phyloP scores from a whole-genome alignment of 805 yeast species.

The Millerozyma acaciae region DNA sequence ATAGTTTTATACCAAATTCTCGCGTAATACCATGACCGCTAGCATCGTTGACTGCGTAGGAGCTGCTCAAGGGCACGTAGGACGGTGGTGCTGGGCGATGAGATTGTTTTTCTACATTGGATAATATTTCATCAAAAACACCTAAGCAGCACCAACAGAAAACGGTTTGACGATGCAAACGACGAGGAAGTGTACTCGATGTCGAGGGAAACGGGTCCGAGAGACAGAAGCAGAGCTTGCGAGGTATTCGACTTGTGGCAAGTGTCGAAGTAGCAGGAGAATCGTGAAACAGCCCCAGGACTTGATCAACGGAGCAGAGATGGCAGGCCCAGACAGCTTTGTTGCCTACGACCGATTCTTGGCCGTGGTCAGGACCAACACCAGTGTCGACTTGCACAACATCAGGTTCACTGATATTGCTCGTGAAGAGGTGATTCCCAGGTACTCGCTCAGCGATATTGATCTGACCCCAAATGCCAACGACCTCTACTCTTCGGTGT shows the following conservation, averaged over 20 bases:
- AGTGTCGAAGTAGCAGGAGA: conserved; percentile 6
- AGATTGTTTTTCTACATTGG: too few species aligned
- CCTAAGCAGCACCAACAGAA: not conserved
- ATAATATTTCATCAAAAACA: too few species aligned
- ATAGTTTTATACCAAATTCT: too few species aligned
- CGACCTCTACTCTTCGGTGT: conserved; percentile 3
- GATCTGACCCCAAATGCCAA: conserved; percentile 2
- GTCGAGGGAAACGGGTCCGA: conserved; percentile 4
- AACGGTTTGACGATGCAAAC: not conserved
- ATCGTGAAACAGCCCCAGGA: conserved; percentile 1
- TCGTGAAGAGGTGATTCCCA: conserved; percentile 3
- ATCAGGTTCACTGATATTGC: conserved; percentile 2
- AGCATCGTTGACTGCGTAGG: too few species aligned
- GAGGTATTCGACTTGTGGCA: conserved; percentile 6
- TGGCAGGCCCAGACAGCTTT: not conserved
- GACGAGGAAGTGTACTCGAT: conserved; percentile 6
- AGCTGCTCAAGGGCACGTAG: too few species aligned
- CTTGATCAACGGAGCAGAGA: not conserved
- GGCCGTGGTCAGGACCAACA: conserved; percentile 2
- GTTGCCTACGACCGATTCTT: conserved; percentile 2
- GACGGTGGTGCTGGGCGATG: too few species aligned
- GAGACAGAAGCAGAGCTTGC: conserved; percentile 6
- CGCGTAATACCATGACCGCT: too few species aligned
- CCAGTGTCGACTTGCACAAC: conserved; percentile 1
- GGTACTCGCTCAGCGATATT: conserved; percentile 3